These are phyloP conservation scores for Cinnamomum micranthum DNA, from an alignment of 164 flowering plant genomes.

Conservation along the genomic window DNA sequence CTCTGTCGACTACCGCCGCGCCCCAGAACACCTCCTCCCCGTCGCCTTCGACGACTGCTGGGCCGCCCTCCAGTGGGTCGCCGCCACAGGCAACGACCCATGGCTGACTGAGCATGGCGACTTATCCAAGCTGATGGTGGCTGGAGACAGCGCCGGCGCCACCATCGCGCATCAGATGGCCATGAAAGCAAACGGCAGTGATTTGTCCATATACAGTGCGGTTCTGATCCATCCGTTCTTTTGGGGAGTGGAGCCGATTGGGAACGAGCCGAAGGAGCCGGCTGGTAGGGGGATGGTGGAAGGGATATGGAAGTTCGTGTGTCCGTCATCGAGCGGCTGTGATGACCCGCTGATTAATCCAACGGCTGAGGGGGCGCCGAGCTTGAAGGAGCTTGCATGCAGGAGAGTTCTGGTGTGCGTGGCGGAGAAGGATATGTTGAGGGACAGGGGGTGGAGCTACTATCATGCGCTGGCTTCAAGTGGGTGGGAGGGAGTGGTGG, in stretches of 20 bases:
- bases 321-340: neutral
- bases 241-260: neutral
- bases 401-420: conserved; percentile 3
- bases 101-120: conserved; percentile 17
- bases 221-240: conserved; percentile 6
- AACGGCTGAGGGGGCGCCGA: neutral
- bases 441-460: neutral
- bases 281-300: neutral
- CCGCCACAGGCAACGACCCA: conserved; percentile 5
- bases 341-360: neutral
- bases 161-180: neutral
- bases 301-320: conserved; percentile 1
- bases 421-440: conserved; percentile 1
- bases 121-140: conserved; percentile 7
- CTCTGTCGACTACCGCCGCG: conserved; percentile 15
- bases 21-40: conserved; percentile 20
- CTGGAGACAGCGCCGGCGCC: conserved; percentile 18
- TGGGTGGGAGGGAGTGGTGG: conserved; percentile 7
- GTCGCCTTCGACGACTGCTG: conserved; percentile 18
- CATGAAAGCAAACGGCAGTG: neutral
- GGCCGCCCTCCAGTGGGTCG: conserved; percentile 18
- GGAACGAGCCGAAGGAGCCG: neutral
- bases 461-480: neutral
- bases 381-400: neutral
- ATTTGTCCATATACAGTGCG: neutral